Evolutionary conservation across 768 basidiomycete species (phyloP).

Genomic region (Cubamyces lactineus): DNA sequence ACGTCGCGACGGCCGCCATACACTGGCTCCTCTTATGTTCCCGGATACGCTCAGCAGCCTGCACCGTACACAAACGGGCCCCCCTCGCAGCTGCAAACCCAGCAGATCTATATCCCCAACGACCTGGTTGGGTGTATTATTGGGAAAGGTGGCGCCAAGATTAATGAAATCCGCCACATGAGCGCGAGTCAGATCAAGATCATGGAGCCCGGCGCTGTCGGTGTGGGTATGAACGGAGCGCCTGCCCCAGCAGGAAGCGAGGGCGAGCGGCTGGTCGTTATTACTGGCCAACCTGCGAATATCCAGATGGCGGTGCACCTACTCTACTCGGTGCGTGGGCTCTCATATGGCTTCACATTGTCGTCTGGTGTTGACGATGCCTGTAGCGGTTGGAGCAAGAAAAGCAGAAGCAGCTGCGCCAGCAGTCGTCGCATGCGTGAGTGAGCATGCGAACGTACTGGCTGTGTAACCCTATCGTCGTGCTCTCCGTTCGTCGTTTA

Average conservation of each 20-base stretch:
- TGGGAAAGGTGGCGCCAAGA: conserved; percentile 97
- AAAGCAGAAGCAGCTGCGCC: conserved; percentile 78
- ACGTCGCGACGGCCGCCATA: conserved; percentile 45
- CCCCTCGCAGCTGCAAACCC: conserved; percentile 79
- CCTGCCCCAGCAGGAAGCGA: conserved; percentile 78
- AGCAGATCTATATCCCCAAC: conserved; percentile 98
- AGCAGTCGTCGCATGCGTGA: conserved; percentile 25
- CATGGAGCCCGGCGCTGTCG: conserved; percentile 91
- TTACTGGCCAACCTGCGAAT: conserved; percentile 92
- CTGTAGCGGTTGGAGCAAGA: conserved; percentile 81
- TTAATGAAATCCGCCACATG: conserved; percentile 97
- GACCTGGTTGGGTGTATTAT: conserved; percentile 97
- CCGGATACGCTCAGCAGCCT: conserved; percentile 59
- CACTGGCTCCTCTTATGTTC: conserved; percentile 67
- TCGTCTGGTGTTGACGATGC: neutral
- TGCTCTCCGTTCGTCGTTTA: conserved; percentile 10
- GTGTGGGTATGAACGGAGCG: conserved; percentile 67
- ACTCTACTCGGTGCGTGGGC: conserved; percentile 74
- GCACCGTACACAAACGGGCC: conserved; percentile 45
- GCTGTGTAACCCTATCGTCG: conserved; percentile 6
- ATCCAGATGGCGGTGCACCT: conserved; percentile 97
- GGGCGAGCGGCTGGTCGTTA: conserved; percentile 92
- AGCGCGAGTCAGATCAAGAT: conserved; percentile 97
- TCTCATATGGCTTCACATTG: neutral
- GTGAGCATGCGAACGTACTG: neutral